Percentiles rank a stretch among this genome's conserved stretches.
Evolutionary conservation across 2,329 filamentous ascomycete genomes (phyloP).

Genomic region (Albifimbria verrucaria): DNA sequence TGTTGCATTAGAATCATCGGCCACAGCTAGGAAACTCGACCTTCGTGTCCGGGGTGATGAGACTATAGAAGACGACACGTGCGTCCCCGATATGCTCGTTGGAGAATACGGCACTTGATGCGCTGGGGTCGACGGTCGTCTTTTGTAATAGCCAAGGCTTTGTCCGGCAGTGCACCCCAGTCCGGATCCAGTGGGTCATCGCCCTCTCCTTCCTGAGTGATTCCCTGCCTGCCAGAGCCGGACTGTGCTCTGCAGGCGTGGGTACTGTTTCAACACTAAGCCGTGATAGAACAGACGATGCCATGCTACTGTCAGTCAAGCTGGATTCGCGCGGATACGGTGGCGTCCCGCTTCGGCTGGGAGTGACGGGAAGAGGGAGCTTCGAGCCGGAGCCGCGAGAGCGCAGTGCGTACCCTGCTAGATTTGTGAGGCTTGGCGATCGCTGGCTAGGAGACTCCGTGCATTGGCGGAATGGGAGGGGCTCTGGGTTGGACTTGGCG

Average conservation of each 20-base stretch:
- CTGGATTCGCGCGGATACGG: conserved; percentile 31
- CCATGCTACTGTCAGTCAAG: conserved; percentile 40
- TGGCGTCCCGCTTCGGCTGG: conserved; percentile 33
- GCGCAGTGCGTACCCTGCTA: conserved; percentile 25
- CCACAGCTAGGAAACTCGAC: conserved; percentile 15
- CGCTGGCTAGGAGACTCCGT: conserved; percentile 15
- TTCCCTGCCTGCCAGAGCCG: conserved; percentile 18
- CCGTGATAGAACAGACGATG: conserved; percentile 38
- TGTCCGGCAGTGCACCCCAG: neutral
- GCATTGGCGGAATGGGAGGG: conserved; percentile 8
- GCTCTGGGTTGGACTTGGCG: conserved; percentile 7
- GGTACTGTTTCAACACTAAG: conserved; percentile 30
- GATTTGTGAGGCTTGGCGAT: conserved; percentile 22
- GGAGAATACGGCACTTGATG: neutral
- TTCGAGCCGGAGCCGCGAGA: conserved; percentile 35
- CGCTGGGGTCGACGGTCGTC: neutral
- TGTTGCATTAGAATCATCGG: conserved; percentile 8
- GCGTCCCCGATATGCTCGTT: neutral
- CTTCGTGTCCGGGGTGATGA: conserved; percentile 9
- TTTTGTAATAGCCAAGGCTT: neutral
- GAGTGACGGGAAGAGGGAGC: conserved; percentile 35
- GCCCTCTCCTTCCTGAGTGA: conserved; percentile 7
- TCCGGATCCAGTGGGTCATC: conserved; percentile 10
- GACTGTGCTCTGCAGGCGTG: conserved; percentile 28
- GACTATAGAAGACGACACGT: neutral